Percentiles rank a stretch among this genome's conserved stretches.
These are phyloP conservation scores for Gryganskiella cystojenkinii DNA, from an alignment of 192 early-diverging fungal genomes.

Conservation along the genomic window DNA sequence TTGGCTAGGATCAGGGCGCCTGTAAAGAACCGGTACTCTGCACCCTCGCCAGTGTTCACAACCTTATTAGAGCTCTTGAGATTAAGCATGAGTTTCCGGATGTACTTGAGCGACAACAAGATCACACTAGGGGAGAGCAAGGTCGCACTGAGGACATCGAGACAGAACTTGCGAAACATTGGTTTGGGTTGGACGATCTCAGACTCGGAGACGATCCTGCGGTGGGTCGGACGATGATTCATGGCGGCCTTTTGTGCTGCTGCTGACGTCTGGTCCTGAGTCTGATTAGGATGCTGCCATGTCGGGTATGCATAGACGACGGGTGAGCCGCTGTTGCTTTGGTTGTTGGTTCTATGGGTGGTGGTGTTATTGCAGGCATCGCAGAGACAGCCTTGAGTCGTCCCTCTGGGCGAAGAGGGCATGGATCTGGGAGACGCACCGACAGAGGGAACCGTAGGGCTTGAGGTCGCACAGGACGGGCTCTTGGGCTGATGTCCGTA, in stretches of 20 bases:
- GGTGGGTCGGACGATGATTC: conserved; percentile 21
- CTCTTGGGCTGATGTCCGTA: conserved; percentile 54
- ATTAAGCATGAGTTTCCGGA: conserved; percentile 58
- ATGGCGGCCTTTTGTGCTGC: neutral
- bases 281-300: neutral
- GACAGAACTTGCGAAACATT: conserved; percentile 39
- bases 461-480: conserved; percentile 3
- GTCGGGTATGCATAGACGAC: neutral
- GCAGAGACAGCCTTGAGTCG: conserved; percentile 15
- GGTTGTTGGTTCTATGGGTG: too few relatives aligned
- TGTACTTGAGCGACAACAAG: conserved; percentile 64
- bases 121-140: conserved; percentile 63
- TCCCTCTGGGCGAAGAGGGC: conserved; percentile 25
- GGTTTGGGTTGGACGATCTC: conserved; percentile 38
- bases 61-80: conserved; percentile 52
- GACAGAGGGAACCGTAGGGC: conserved; percentile 7
- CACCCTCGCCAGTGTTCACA: conserved; percentile 60
- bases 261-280: neutral
- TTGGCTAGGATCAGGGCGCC: conserved; percentile 72
- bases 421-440: conserved; percentile 36
- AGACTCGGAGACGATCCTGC: conserved; percentile 26
- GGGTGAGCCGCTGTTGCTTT: conserved; percentile 3
- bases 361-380: conserved; percentile 17
- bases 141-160: conserved; percentile 60
- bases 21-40: conserved; percentile 65